These are phyloP conservation scores for Liquidambar formosana DNA, from an alignment of 164 flowering plant species.

Conservation along the genomic window DNA sequence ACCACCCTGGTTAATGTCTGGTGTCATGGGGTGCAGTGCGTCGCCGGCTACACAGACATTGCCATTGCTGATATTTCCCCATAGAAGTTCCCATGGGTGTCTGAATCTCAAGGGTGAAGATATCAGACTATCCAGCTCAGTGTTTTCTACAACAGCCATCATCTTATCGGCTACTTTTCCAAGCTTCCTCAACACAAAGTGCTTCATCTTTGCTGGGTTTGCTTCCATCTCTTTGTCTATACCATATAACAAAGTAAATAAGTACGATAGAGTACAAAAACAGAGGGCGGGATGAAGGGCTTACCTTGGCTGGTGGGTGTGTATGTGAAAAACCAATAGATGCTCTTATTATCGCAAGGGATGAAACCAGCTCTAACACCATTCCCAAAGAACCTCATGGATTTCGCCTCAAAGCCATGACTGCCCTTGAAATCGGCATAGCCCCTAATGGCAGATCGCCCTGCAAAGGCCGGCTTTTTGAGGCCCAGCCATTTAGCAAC, in stretches of 20 bases:
- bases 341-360: slow-evolving; percentile 40
- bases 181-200: slow-evolving; percentile 37
- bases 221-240: slow-evolving; percentile 31
- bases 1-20: slow-evolving; percentile 53
- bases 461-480: slow-evolving; percentile 27
- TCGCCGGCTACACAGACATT: slow-evolving; percentile 51
- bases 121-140: slow-evolving; percentile 17
- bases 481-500: slow-evolving; percentile 54
- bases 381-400: slow-evolving; percentile 39
- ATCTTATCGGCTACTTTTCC: slow-evolving; percentile 27
- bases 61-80: slow-evolving; percentile 39
- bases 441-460: slow-evolving; percentile 50
- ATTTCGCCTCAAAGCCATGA: slow-evolving; percentile 42
- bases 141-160: slow-evolving; percentile 25
- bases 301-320: slow-evolving; percentile 30
- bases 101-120: slow-evolving; percentile 33
- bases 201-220: slow-evolving; percentile 38
- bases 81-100: slow-evolving; percentile 37
- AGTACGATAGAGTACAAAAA: no score
- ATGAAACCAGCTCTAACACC: slow-evolving; percentile 50
- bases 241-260: no score
- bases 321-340: slow-evolving; percentile 61
- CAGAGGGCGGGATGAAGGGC: background rate
- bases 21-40: slow-evolving; percentile 51
- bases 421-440: slow-evolving; percentile 22